A percentile compares a stretch with the other conserved stretches of the same genome.
These are phyloP conservation scores for Alnus rubra DNA, from an alignment of 306 rosid species.

Conservation along the genomic window DNA sequence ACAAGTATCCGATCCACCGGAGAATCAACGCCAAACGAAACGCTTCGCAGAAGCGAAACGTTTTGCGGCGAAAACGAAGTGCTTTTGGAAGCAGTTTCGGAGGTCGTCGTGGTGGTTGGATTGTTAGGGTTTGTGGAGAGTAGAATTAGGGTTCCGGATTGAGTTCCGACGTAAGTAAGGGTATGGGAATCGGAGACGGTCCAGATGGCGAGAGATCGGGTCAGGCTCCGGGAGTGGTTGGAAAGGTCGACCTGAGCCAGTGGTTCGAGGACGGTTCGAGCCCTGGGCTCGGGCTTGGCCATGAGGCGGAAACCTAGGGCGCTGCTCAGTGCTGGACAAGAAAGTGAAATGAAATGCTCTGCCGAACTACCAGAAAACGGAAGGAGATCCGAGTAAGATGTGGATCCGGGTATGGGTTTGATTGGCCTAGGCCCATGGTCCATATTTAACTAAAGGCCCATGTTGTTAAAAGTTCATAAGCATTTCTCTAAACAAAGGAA, in stretches of 20 bases:
- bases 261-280: slow-evolving; percentile 76
- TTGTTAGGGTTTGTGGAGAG: slow-evolving; percentile 45
- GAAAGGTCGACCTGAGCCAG: slow-evolving; percentile 60
- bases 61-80: slow-evolving; percentile 34
- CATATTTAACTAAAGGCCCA: no score
- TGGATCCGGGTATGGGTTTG: background rate
- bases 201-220: slow-evolving; percentile 61
- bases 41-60: slow-evolving; percentile 48
- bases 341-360: background rate
- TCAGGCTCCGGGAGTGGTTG: slow-evolving; percentile 48
- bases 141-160: slow-evolving; percentile 63
- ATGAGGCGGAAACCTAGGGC: slow-evolving; percentile 23
- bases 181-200: slow-evolving; percentile 46
- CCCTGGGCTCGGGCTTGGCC: slow-evolving; percentile 54
- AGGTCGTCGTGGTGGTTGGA: background rate
- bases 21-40: slow-evolving; percentile 50
- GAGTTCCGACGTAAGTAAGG: slow-evolving; percentile 62
- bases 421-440: background rate
- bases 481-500: no score
- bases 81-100: slow-evolving; percentile 11
- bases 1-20: slow-evolving; percentile 54
- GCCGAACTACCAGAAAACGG: background rate
- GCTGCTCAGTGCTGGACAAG: background rate
- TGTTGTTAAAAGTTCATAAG: no score
- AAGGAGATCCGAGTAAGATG: background rate